Conservation (phyloP, 495 filamentous ascomycete species). For the Neurospora discreta region DNA sequence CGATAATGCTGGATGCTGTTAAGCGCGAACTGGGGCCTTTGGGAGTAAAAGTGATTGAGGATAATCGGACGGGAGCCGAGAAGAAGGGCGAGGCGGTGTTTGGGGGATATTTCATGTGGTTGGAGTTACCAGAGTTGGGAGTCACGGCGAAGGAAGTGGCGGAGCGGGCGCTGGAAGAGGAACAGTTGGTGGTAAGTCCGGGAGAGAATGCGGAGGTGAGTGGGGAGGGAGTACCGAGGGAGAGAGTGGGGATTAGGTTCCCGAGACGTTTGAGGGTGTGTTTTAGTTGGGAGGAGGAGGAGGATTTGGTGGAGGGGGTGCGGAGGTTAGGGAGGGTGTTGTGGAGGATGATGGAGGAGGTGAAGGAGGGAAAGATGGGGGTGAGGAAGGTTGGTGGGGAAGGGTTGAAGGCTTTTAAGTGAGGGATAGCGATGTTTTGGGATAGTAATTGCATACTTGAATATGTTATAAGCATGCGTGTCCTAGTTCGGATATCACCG, state of each 20-base stretch:
- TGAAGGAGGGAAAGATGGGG: no score
- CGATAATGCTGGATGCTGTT: conserved; percentile 25
- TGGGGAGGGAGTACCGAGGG: conserved; percentile 34
- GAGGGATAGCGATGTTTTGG: background rate
- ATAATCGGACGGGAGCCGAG: background rate
- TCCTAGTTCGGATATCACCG: no score
- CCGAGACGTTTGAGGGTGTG: conserved; percentile 49
- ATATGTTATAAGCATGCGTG: background rate
- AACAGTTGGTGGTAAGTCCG: conserved; percentile 50
- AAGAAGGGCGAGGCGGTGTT: conserved; percentile 15
- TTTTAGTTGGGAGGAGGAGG: conserved; percentile 65
- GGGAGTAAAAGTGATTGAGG: conserved; percentile 36
- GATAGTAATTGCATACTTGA: background rate
- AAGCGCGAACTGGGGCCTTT: conserved; percentile 11
- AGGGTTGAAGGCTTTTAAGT: background rate
- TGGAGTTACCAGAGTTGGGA: conserved; percentile 47
- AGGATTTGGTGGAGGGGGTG: conserved; percentile 57
- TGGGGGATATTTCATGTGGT: conserved; percentile 80
- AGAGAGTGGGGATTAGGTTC: conserved; percentile 36
- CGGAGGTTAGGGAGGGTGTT: conserved; percentile 45
- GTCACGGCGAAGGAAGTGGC: conserved; percentile 42
- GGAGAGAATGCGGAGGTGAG: conserved; percentile 59
- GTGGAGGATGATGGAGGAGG: conserved; percentile 4
- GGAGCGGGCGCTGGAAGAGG: conserved; percentile 37
- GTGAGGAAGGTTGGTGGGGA: background rate